These are phyloP conservation scores for Rhizopus arrhizus DNA, from an alignment of 371 early-diverging fungal species.

Conservation along the genomic window DNA sequence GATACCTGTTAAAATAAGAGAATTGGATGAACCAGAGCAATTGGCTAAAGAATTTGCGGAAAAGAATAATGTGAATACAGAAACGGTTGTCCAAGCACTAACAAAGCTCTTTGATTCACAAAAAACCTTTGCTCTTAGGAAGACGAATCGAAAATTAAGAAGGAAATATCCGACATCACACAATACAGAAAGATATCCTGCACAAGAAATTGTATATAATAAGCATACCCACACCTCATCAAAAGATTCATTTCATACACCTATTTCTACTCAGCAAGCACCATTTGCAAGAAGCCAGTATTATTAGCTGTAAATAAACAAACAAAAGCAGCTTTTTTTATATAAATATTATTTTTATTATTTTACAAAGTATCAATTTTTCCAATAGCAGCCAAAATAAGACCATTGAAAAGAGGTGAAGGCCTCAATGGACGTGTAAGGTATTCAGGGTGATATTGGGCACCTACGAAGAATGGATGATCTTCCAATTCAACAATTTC, in stretches of 20 bases:
- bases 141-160: slow-evolving; percentile 14
- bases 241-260: neutral
- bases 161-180: neutral
- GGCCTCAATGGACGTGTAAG: slow-evolving; percentile 93
- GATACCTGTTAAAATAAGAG: slow-evolving; percentile 13
- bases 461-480: slow-evolving; percentile 97
- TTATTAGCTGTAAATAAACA: neutral
- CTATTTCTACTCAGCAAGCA: neutral
- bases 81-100: slow-evolving; percentile 15
- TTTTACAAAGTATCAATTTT: slow-evolving; percentile 40
- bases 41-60: slow-evolving; percentile 22
- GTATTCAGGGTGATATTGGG: slow-evolving; percentile 99
- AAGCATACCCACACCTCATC: neutral
- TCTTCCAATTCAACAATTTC: slow-evolving; percentile 92
- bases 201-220: neutral
- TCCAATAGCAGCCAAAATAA: slow-evolving; percentile 82
- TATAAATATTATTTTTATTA: neutral
- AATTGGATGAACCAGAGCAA: slow-evolving; percentile 24
- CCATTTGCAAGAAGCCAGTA: slow-evolving; percentile 1
- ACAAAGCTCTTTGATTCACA: slow-evolving; percentile 20
- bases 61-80: slow-evolving; percentile 12
- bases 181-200: neutral
- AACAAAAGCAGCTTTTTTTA: no score
- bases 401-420: slow-evolving; percentile 91
- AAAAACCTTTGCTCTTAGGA: slow-evolving; percentile 18